Evolutionary conservation across 495 filamentous ascomycete genomes (phyloP), one percentile per base, ranked within the genome.

Genomic region (Xylaria curta): DNA sequence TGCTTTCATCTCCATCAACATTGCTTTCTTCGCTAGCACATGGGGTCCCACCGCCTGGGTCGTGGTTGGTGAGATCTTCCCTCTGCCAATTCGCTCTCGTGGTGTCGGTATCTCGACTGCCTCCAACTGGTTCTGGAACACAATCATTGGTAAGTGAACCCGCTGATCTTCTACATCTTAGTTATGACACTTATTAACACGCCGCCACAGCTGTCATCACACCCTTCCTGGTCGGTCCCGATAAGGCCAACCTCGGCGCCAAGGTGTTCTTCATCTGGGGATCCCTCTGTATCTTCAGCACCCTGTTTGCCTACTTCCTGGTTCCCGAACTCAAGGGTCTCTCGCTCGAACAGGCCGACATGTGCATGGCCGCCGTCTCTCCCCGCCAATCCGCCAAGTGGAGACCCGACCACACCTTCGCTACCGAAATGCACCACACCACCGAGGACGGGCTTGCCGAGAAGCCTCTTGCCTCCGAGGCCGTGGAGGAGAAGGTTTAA

Each of bases 121-220:
- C 51, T 91, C 89, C 68, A 94, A 94, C 84, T 94, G 92, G 92
- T 88, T 94, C 80, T 93, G 90, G 90, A 94, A 94, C 83, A 79
- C 77, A 38, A 73, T 81, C 71, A 79, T 81, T 21, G 70, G 70
- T 72, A 72, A 68, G 70, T 10, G n/a, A 47, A 24, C 24, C 12
- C 24, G 9, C 26, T 19, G 15, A 17, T n/a, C 1, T 21, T n/a
- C 6, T 5, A 17, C 24, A 2, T 31, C n/a, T 5, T 1, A 1
- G 42, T 36, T 3, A 17, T 42, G 46, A 60, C 28, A 42, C 76
- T 81, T 75, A 31, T 84, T 91, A 81, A 90, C 90, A 72, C n/a
- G 4, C 9, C 13, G 19, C 9, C 1, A 63, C 53, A 72, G 87
- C 85, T 70, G 85, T 90, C 82, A 90, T 91, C 76, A 91, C 88